A percentile compares a stretch with the other conserved stretches of the same genome.
Conservation (phyloP, 2,329 filamentous ascomycete species). For the Hypocrella siamensis region DNA sequence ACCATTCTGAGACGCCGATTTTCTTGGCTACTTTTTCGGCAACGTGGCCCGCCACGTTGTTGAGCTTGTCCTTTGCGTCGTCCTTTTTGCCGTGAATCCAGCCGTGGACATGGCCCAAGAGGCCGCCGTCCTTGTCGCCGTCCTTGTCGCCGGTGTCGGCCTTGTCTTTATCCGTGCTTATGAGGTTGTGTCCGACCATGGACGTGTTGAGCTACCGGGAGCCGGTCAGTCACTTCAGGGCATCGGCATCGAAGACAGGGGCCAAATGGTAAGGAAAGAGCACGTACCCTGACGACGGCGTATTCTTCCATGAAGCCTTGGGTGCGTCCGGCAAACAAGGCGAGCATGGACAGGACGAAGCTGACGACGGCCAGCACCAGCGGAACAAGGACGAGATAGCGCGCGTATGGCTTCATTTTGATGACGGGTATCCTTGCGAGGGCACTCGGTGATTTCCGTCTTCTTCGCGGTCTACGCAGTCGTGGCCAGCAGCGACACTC, state of each 20-base stretch:
- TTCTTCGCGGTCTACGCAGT: no score
- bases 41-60: slow-evolving; percentile 22
- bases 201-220: slow-evolving; percentile 20
- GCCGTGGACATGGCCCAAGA: slow-evolving; percentile 14
- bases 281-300: slow-evolving; percentile 21
- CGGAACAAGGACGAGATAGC: slow-evolving; percentile 18
- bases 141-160: slow-evolving; percentile 9
- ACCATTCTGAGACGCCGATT: slow-evolving; percentile 34
- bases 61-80: slow-evolving; percentile 20
- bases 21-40: slow-evolving; percentile 23
- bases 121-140: slow-evolving; percentile 9
- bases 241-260: no score
- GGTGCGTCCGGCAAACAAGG: slow-evolving; percentile 23
- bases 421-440: neutral
- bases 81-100: slow-evolving; percentile 16
- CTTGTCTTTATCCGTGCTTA: slow-evolving; percentile 11
- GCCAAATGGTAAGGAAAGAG: neutral
- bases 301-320: slow-evolving; percentile 27
- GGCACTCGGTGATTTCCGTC: no score
- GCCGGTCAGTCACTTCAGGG: neutral
- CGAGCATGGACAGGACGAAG: slow-evolving; percentile 22
- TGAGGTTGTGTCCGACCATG: slow-evolving; percentile 19
- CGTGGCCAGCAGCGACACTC: no score
- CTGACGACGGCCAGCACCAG: slow-evolving; percentile 20
- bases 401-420: slow-evolving; percentile 2